phyloP scores from a whole-genome alignment of 2,329 filamentous ascomycete species.

The Corniculantispora saksenae region DNA sequence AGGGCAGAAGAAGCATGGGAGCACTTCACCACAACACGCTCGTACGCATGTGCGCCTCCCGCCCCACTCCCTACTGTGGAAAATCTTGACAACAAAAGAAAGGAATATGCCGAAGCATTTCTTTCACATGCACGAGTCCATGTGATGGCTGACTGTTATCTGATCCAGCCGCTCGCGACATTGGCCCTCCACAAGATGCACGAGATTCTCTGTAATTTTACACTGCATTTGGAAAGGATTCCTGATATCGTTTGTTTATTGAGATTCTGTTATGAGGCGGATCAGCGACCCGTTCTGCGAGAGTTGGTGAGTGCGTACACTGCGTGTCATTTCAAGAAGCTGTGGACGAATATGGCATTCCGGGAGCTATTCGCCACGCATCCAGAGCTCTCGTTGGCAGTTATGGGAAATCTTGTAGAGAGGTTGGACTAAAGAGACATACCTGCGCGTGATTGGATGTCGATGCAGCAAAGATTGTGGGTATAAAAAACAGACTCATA shows the following conservation, averaged over 20 bases:
- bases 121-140: constrained; percentile 1
- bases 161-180: not conserved
- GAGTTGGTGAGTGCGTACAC: not conserved
- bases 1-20: not conserved
- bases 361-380: not conserved
- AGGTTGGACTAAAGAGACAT: not conserved
- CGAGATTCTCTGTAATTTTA: not conserved
- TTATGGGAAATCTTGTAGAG: not conserved
- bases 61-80: not conserved
- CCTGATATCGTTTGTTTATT: not conserved
- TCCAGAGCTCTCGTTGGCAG: not conserved
- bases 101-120: not conserved
- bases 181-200: not conserved
- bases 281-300: not conserved
- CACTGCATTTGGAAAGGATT: not conserved
- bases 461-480: too few relatives aligned
- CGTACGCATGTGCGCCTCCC: not conserved
- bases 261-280: not conserved
- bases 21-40: not conserved
- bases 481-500: too few relatives aligned
- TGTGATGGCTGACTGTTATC: not conserved
- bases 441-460: too few relatives aligned
- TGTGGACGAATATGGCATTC: not conserved
- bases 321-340: not conserved
- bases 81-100: not conserved